Conservation (phyloP, 306 rosid genomes). For the Boehmeria nivea region DNA sequence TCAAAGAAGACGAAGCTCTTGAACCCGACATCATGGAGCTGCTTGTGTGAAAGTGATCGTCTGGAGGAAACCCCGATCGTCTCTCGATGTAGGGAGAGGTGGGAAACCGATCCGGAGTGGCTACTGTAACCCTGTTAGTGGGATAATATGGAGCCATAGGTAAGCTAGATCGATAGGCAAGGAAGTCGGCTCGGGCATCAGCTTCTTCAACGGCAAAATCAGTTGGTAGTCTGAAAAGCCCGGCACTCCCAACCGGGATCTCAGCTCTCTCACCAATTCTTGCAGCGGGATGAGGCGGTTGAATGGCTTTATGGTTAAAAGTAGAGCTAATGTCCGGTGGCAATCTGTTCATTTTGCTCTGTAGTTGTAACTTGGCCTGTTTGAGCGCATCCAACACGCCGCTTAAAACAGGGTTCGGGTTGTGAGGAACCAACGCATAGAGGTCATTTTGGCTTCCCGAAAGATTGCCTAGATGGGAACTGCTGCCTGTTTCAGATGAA, state of each 20-base stretch:
- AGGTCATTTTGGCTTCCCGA: constrained; percentile 38
- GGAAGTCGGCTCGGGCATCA: constrained; percentile 28
- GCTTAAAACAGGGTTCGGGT: constrained; percentile 36
- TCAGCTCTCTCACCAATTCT: constrained; percentile 44
- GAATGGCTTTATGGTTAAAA: constrained; percentile 25
- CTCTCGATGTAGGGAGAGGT: constrained; percentile 16
- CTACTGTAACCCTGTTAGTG: constrained; percentile 22
- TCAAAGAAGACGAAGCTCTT: constrained; percentile 32
- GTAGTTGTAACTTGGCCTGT: constrained; percentile 60
- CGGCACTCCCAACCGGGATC: constrained; percentile 55
- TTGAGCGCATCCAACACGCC: constrained; percentile 78
- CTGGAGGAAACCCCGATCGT: constrained; percentile 13
- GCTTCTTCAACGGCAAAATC: constrained; percentile 54
- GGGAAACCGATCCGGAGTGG: constrained; percentile 29
- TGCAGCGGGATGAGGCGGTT: constrained; percentile 24
- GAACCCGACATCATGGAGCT: constrained; percentile 33
- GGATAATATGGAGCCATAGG: constrained; percentile 24
- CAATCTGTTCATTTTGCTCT: constrained; percentile 44
- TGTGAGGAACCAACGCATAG: constrained; percentile 62
- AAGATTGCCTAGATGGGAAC: no score
- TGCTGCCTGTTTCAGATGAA: constrained; percentile 25
- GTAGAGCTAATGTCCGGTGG: constrained; percentile 21
- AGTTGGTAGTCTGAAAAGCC: constrained; percentile 81
- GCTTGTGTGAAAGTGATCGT: constrained; percentile 30
- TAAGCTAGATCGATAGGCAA: constrained; percentile 30